These are phyloP conservation scores for Priceomyces carsonii DNA, from an alignment of 805 yeast genomes.

Conservation along the genomic window DNA sequence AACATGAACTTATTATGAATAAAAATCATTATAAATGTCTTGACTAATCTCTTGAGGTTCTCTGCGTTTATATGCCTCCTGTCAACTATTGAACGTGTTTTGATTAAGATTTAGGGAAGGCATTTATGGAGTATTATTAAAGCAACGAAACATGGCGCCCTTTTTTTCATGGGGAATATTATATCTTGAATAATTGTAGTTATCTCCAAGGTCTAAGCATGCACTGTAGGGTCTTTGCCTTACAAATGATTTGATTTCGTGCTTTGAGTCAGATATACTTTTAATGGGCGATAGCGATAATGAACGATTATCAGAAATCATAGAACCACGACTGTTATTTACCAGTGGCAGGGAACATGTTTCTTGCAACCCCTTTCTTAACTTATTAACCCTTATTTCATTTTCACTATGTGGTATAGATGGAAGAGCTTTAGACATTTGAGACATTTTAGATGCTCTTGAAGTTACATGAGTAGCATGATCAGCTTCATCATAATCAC, in stretches of 20 bases:
- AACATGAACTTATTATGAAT: too few species aligned
- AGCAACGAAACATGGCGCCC: too few species aligned
- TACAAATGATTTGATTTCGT: slow-evolving; percentile 17
- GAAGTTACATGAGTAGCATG: too few species aligned
- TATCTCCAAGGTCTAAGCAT: slow-evolving; percentile 24
- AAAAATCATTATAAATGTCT: too few species aligned
- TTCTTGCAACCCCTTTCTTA: neutral
- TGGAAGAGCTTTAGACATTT: neutral
- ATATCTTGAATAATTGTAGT: slow-evolving; percentile 15
- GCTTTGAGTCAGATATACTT: slow-evolving; percentile 10
- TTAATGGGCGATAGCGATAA: neutral
- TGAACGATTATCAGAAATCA: neutral
- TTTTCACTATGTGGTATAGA: neutral
- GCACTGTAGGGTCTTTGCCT: slow-evolving; percentile 28
- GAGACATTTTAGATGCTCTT: neutral
- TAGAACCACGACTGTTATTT: slow-evolving; percentile 2
- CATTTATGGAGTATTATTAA: too few species aligned
- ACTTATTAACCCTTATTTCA: neutral
- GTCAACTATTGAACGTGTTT: too few species aligned
- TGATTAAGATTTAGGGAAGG: too few species aligned
- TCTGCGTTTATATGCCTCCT: too few species aligned
- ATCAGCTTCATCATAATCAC: too few species aligned
- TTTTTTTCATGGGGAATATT: too few species aligned
- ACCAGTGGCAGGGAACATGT: neutral
- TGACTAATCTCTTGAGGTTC: too few species aligned